Base-by-base conservation (phyloP, 164 flowering plant genomes). In the Annona squamosa region DNA sequence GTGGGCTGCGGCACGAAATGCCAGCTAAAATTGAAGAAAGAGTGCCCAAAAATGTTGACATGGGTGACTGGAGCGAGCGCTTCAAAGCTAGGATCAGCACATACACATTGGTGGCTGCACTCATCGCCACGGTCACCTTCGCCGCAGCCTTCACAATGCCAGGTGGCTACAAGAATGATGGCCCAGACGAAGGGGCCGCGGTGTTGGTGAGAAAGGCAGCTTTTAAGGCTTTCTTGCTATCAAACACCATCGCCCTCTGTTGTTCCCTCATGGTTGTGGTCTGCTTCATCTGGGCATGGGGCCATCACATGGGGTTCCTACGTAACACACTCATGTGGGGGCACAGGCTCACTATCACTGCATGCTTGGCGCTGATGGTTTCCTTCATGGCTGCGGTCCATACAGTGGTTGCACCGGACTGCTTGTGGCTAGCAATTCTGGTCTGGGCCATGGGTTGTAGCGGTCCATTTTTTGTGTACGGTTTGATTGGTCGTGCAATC, bases 111-210 rank as follows among this genome's bases (percentile, higher is more conserved):
- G 46, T 65, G 42, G 68, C 68, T 13, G 18, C 68, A 65, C 47
- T 65, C 45, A 43, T 65, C 5, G 26, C 68, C 19, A 41, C 46
- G 1, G 9, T 65, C 46, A 43, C 68, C 7, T 65, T 43, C 43
- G 68, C 68, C 1, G 68, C 68, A 0, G 68, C 68, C 1, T 65
- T 65, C 68, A 65, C 68, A 65, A 37, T 65, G 44, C 68, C 68
- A 3, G 68, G 68, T 0, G 68, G 68, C 3, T 65, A 65, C 26
- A 41, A 16, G 18, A 65, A 65, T 10, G 45, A 65, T 12, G 59
- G 13, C 59, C 59, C 59, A 52, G 7, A 52, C 59, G 13, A 52
- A 52, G 68, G 68, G n/a, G 6, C 43, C 4, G 45, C 68, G 7
- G 19, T 65, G 16, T 41, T 65, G 0, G 43, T 65, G 5, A 65